Base-by-base conservation (phyloP, 2,329 filamentous ascomycete species). In the Aaosphaeria arxii region DNA sequence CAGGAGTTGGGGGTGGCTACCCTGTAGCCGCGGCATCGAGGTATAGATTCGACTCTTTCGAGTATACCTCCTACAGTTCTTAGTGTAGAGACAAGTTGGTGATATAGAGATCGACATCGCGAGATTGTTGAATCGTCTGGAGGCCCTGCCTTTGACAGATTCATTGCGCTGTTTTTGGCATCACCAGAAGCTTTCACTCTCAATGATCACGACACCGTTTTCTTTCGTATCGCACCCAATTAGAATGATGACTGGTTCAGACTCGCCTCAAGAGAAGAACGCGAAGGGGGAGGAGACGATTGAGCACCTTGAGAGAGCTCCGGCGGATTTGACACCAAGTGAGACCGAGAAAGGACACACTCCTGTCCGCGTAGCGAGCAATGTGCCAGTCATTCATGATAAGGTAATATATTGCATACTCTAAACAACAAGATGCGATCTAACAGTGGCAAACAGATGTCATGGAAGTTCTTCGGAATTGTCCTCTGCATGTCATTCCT, bases 401-500 rank as follows among this genome's bases (percentile, higher is more conserved):
- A 62, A 59, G 53, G 61, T 59, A 44, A 45, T 45, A 11, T 6
- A 32, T 4, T 1, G 6, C 6, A 30, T 11, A 43, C 17, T 17
- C 38, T 42, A 35, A 9, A 28, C 29, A 11, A 29, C 36, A 77
- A 40, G 30, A 7, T 24, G 32, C n/a, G 13, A 30, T 33, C n/a
- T 47, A 29, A 43, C 7, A 32, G 17, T 11, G 5, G n/a, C 30
- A 42, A 39, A 45, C 36, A 79, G 61, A 75, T 81, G 75, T 74
- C 71, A n/a, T 73, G 76, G 51, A 67, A 62, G 30, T 71, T 77
- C 4, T 74, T 80, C 55, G 78, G 82, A 77, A 76, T 74, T 45
- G 71, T 84, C 42, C 56, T 78, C 11, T 79, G 80, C 49, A 82
- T 83, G 78, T 78, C 79, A 5, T 81, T 85, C 47, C 67, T 84